Evolutionary conservation across 2,329 filamentous ascomycete genomes (phyloP).

Genomic region (Xylaria sp.): DNA sequence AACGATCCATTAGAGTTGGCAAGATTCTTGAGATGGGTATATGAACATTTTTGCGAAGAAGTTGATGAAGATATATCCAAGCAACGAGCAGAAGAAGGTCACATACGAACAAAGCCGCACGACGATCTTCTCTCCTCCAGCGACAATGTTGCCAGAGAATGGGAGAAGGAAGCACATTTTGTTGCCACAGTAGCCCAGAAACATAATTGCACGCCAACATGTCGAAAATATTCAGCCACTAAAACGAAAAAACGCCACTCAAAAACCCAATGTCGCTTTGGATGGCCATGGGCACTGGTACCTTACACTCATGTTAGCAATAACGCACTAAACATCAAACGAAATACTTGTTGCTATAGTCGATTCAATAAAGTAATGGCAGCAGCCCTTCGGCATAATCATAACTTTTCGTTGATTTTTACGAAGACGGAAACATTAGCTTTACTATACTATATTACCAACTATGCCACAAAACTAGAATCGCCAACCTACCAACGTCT

Average conservation of each 20-base stretch:
- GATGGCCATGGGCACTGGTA: neutral
- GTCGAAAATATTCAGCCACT: neutral
- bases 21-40: neutral
- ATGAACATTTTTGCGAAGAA: neutral
- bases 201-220: neutral
- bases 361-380: no score
- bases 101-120: neutral
- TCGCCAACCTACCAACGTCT: neutral
- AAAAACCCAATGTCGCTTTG: neutral
- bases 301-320: neutral
- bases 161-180: neutral
- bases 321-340: neutral
- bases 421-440: neutral
- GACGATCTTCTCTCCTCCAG: neutral
- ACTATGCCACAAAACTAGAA: neutral
- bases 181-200: neutral
- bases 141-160: neutral
- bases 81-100: neutral
- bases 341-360: no score
- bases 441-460: neutral
- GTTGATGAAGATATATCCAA: neutral
- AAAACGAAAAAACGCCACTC: neutral
- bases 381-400: no score
- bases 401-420: neutral
- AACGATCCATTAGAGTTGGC: neutral